phyloP scores from a whole-genome alignment of 306 rosid species.

The Styphnolobium japonicum region DNA sequence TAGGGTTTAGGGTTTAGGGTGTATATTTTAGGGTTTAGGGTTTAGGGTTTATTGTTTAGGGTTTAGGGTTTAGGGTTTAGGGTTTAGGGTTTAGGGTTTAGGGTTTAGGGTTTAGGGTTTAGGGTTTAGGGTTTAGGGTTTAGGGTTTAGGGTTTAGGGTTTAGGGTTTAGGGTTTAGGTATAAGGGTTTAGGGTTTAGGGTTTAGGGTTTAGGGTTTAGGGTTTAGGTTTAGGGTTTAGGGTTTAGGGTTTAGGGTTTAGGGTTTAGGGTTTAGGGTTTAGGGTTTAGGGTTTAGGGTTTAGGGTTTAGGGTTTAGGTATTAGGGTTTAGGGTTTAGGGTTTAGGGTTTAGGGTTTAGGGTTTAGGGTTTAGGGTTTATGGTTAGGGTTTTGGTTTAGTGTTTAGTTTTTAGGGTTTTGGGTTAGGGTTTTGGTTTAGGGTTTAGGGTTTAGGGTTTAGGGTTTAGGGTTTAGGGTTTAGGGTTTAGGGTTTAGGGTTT shows the following conservation, averaged over 20 bases:
- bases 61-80: constrained; percentile 9
- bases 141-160: constrained; percentile 30
- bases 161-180: constrained; percentile 21
- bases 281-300: constrained; percentile 15
- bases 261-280: not conserved
- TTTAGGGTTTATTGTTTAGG: constrained; percentile 13
- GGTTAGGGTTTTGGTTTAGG: constrained; percentile 11
- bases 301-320: constrained; percentile 28
- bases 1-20: not conserved
- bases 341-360: constrained; percentile 23
- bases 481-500: constrained; percentile 26
- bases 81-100: constrained; percentile 8
- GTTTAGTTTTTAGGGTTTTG: constrained; percentile 26
- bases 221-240: constrained; percentile 9
- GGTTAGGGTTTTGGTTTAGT: constrained; percentile 30
- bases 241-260: not conserved
- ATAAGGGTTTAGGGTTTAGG: constrained; percentile 20
- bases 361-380: constrained; percentile 31
- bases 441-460: not conserved
- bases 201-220: constrained; percentile 31
- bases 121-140: constrained; percentile 29
- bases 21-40: constrained; percentile 2
- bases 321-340: constrained; percentile 23
- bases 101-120: constrained; percentile 23
- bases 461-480: constrained; percentile 22